Base-by-base conservation (phyloP, 2,329 filamentous ascomycete genomes). In the Alternaria dauci region DNA sequence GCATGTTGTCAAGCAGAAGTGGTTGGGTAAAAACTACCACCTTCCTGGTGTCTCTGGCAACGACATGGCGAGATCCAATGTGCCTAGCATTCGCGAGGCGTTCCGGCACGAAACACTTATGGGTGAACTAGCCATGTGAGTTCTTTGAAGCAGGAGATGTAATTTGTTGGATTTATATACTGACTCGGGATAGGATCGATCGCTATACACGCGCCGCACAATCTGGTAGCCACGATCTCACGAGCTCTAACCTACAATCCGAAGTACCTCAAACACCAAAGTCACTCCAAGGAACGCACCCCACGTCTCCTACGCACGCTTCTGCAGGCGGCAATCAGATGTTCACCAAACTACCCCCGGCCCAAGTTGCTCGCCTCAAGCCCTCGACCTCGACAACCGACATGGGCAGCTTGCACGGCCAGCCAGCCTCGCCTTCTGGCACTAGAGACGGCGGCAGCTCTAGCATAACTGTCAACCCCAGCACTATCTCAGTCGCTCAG, bases 31-130 rank as follows among this genome's bases (percentile, higher is more conserved):
- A 32, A 87, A 91, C 65, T 98, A 90, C 76, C 84, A 91, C 73
- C 81, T 90, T 39, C 91, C 92, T 0, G 95, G 95, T 2, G 89
- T 91, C 38, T 85, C 86, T 56, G 95, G 95, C 14, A 99, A 99
- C 68, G 90, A 90, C 66, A 95, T 98, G 86, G 91, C 91, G 52
- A 97, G 98, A 81, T 97, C 93, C 60, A 99, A 99, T 75, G 92
- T 99, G 8, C 95, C 95, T 3, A 93, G 97, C 78, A 91, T 97
- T 62, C 87, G 95, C 55, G 92, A 96, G 76, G 91, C 92, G 50
- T 99, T 96, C 76, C 86, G 95, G 57, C 88, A 97, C 71, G 91
- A 96, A 72, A 98, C 94, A 0, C 83, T 96, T 71, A 80, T 90
- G 55, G 91, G 94, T 72, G 95, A 99, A 80, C 84, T 92, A 70